A percentile compares a stretch with the other conserved stretches of the same genome.
These are phyloP conservation scores for Balakata baccata DNA, from an alignment of 345 rosid genomes.

Conservation along the genomic window DNA sequence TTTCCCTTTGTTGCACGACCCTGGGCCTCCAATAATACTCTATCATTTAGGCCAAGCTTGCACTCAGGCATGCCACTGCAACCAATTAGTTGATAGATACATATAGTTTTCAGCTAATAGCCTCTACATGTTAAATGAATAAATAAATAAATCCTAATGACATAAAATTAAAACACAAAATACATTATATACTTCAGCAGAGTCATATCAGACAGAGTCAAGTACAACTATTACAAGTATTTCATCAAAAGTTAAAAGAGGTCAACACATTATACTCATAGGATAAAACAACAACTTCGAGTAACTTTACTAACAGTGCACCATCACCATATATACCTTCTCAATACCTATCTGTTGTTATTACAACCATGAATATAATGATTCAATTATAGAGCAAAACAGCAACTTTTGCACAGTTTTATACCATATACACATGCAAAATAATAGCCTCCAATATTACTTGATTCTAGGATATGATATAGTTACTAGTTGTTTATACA, in stretches of 20 bases:
- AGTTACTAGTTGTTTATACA: background rate
- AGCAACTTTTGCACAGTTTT: background rate
- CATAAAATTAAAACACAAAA: background rate
- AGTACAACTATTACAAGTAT: background rate
- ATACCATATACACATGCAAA: background rate
- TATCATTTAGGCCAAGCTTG: constrained; percentile 93
- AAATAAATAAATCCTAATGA: background rate
- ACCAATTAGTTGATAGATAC: background rate
- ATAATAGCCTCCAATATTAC: background rate
- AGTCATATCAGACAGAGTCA: background rate
- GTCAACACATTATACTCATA: background rate
- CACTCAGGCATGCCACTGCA: constrained; percentile 98
- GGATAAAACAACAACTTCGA: background rate
- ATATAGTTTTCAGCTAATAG: constrained; percentile 1
- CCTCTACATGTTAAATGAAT: too few species aligned
- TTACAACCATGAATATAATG: background rate
- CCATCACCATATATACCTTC: background rate
- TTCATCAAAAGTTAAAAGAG: background rate
- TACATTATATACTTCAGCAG: background rate
- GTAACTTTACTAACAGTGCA: background rate
- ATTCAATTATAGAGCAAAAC: background rate
- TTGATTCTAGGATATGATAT: background rate
- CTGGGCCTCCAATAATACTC: constrained; percentile 91
- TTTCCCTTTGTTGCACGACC: constrained; percentile 92
- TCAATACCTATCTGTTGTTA: background rate